Evolutionary conservation across 495 filamentous ascomycete species (phyloP).

Genomic region (Neurospora sp.): DNA sequence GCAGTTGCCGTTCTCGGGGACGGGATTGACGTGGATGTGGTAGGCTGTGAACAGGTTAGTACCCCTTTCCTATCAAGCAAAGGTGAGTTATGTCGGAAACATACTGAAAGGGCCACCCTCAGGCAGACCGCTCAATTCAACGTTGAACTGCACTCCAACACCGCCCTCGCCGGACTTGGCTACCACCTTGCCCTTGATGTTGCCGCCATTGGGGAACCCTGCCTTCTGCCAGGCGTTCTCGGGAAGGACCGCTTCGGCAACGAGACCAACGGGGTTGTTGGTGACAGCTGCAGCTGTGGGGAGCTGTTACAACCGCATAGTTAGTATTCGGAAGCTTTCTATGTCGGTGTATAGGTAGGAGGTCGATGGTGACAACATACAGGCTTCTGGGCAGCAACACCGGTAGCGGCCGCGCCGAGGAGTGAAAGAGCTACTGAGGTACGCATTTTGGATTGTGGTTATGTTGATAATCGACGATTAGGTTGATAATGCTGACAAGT

Average conservation of each 20-base stretch:
- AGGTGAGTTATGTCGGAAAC: slow-evolving; percentile 16
- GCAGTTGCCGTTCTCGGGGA: slow-evolving; percentile 71
- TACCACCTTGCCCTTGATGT: slow-evolving; percentile 50
- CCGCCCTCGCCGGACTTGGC: slow-evolving; percentile 46
- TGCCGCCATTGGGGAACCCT: slow-evolving; percentile 39
- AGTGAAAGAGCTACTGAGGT: not conserved
- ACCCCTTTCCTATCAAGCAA: not conserved
- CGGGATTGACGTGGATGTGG: slow-evolving; percentile 69
- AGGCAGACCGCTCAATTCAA: slow-evolving; percentile 59
- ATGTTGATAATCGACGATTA: not conserved
- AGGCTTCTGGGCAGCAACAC: not conserved
- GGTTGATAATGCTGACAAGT: not conserved
- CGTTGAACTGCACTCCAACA: slow-evolving; percentile 50
- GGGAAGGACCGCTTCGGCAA: slow-evolving; percentile 52
- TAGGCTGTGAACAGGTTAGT: slow-evolving; percentile 44
- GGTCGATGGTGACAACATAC: slow-evolving; percentile 2
- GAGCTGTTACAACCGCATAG: slow-evolving; percentile 21
- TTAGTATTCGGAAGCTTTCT: slow-evolving; percentile 8
- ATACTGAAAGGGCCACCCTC: slow-evolving; percentile 61
- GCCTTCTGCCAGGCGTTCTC: slow-evolving; percentile 35
- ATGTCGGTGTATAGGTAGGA: not conserved
- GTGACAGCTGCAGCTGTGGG: slow-evolving; percentile 46
- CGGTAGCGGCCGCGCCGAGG: not conserved
- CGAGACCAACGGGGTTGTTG: slow-evolving; percentile 52
- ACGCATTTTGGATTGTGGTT: slow-evolving; percentile 1